phyloP scores from a whole-genome alignment of 179 eudicot genomes.

The Spergularia azorica region DNA sequence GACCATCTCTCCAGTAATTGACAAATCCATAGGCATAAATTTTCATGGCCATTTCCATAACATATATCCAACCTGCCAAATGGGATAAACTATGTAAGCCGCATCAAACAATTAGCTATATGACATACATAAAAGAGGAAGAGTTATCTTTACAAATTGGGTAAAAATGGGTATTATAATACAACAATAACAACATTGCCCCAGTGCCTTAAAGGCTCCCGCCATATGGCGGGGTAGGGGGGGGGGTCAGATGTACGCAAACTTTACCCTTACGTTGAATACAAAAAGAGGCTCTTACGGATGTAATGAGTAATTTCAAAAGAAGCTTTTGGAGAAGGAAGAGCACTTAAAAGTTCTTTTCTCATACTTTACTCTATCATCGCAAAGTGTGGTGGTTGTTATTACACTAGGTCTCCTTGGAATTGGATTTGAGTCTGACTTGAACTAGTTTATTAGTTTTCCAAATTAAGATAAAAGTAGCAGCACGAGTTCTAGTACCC shows the following conservation, averaged over 20 bases:
- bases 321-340: too few species aligned
- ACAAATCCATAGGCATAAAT: constrained; percentile 78
- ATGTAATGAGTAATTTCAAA: too few species aligned
- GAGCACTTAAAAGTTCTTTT: too few species aligned
- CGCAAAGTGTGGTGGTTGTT: not conserved
- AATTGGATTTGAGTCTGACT: not conserved
- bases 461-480: not conserved
- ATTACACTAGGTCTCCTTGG: not conserved
- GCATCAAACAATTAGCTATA: not conserved
- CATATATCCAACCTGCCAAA: constrained; percentile 87
- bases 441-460: not conserved
- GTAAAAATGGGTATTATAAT: too few species aligned
- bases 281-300: too few species aligned
- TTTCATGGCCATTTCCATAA: constrained; percentile 83
- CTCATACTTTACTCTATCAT: too few species aligned
- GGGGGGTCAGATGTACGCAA: too few species aligned
- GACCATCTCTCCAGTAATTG: constrained; percentile 97
- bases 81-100: constrained; percentile 15
- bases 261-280: too few species aligned
- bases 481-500: not conserved
- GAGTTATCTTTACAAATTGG: not conserved
- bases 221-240: too few species aligned
- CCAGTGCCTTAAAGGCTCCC: too few species aligned
- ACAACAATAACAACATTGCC: too few species aligned
- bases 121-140: not conserved